Conservation (phyloP, 1,284 basidiomycete genomes). For the Pseudozyma thailandica region DNA sequence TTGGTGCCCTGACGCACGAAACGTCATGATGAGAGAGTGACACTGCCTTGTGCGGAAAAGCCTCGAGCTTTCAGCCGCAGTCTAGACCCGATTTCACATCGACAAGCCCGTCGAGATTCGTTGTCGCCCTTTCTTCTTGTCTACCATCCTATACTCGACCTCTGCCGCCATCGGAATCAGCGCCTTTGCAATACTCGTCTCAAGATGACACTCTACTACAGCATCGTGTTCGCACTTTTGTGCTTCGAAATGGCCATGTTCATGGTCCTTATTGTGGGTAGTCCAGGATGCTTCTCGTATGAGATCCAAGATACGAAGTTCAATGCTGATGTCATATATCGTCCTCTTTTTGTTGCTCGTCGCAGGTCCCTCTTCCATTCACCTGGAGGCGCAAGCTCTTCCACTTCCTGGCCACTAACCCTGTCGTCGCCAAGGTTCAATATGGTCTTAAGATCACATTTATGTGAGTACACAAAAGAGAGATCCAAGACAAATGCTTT, state of each 20-base stretch:
- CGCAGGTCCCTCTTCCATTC: conserved; percentile 77
- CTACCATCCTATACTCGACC: background rate
- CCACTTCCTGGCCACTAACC: conserved; percentile 75
- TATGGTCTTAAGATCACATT: conserved; percentile 88
- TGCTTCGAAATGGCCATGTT: conserved; percentile 67
- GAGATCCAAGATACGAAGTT: no score
- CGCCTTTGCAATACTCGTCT: background rate
- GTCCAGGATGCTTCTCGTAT: no score
- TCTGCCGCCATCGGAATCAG: background rate
- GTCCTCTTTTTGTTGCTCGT: background rate
- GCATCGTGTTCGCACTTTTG: conserved; percentile 65
- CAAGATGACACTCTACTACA: conserved; percentile 66
- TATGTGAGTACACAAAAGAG: conserved; percentile 74
- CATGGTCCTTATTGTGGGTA: conserved; percentile 62
- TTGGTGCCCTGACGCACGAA: no score
- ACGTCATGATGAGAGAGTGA: no score
- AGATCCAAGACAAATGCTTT: background rate
- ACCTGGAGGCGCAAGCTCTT: conserved; percentile 78
- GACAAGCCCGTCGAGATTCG: background rate
- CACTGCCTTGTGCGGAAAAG: background rate
- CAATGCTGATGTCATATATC: background rate
- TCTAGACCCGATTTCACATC: no score
- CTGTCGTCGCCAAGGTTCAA: conserved; percentile 70
- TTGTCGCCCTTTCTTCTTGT: background rate
- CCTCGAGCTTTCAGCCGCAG: no score